A percentile compares a stretch with the other conserved stretches of the same genome.
Evolutionary conservation across 2,329 filamentous ascomycete genomes (phyloP).

Genomic region (Neopestalotiopsis rosae): DNA sequence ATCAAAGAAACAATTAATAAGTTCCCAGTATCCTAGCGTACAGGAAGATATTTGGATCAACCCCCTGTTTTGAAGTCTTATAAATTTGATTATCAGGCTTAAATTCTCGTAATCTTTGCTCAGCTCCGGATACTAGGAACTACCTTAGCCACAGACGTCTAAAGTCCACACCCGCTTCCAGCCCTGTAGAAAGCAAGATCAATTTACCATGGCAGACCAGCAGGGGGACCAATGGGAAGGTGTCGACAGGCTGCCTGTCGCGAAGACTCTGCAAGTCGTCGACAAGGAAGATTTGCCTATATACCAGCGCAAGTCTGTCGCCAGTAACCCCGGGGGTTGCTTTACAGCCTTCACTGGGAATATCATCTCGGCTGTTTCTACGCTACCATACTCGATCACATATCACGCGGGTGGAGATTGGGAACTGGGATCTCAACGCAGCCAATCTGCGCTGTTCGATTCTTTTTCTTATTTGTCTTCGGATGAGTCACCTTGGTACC

Average conservation of each 20-base stretch:
- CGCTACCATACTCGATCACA: constrained; percentile 63
- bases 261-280: constrained; percentile 20
- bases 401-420: constrained; percentile 66
- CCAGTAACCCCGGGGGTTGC: constrained; percentile 36
- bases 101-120: no score
- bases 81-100: no score
- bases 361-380: constrained; percentile 70
- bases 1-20: no score
- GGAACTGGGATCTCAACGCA: constrained; percentile 77
- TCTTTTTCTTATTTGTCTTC: constrained; percentile 88
- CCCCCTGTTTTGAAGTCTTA: no score
- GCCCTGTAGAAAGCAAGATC: no score
- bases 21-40: no score
- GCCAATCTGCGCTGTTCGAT: constrained; percentile 91
- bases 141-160: not conserved
- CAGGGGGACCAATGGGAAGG: constrained; percentile 16
- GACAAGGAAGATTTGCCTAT: constrained; percentile 36
- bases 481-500: constrained; percentile 82
- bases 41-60: no score
- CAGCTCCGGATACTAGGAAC: no score
- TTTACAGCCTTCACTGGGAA: constrained; percentile 62
- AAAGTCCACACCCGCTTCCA: not conserved
- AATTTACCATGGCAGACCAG: constrained; percentile 31
- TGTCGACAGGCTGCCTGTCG: constrained; percentile 24
- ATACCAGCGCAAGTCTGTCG: constrained; percentile 39